Percentiles rank a stretch among this genome's conserved stretches.
Conservation (phyloP, 345 rosid species). For the Nasturtium officinale region DNA sequence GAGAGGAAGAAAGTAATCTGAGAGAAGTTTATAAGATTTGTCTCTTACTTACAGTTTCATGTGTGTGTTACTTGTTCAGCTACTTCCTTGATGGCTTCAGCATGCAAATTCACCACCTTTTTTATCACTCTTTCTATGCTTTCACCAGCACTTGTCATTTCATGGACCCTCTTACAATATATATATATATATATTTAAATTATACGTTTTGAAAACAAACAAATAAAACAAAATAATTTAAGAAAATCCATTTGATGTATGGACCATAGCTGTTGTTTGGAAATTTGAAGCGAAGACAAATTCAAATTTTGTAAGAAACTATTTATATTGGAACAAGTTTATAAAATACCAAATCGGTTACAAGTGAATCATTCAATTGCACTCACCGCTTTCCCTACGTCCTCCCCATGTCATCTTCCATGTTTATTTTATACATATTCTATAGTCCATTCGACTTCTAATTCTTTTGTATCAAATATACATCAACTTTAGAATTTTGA, state of each 20-base stretch:
- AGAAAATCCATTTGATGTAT: background rate
- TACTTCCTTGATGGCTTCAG: conserved; percentile 37
- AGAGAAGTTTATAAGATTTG: conserved; percentile 40
- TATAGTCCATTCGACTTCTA: background rate
- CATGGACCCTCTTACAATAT: conserved; percentile 3
- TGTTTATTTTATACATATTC: background rate
- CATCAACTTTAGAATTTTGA: conserved; percentile 15
- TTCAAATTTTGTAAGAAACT: background rate
- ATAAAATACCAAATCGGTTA: background rate
- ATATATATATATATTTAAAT: background rate
- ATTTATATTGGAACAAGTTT: background rate
- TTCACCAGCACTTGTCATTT: conserved; percentile 39
- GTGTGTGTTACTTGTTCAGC: conserved; percentile 43
- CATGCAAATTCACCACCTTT: conserved; percentile 44
- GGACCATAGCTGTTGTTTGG: background rate
- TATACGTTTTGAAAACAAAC: background rate
- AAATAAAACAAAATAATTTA: background rate
- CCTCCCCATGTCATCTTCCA: background rate
- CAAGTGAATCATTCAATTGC: background rate
- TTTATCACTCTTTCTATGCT: conserved; percentile 26
- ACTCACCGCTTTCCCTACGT: background rate
- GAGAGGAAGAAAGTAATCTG: conserved; percentile 52
- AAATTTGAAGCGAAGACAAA: background rate
- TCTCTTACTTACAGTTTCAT: conserved; percentile 44
- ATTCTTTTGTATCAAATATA: background rate